A percentile compares a stretch with the other conserved stretches of the same genome.
Evolutionary conservation across 345 rosid genomes (phyloP).

Genomic region (Durio zibethinus): DNA sequence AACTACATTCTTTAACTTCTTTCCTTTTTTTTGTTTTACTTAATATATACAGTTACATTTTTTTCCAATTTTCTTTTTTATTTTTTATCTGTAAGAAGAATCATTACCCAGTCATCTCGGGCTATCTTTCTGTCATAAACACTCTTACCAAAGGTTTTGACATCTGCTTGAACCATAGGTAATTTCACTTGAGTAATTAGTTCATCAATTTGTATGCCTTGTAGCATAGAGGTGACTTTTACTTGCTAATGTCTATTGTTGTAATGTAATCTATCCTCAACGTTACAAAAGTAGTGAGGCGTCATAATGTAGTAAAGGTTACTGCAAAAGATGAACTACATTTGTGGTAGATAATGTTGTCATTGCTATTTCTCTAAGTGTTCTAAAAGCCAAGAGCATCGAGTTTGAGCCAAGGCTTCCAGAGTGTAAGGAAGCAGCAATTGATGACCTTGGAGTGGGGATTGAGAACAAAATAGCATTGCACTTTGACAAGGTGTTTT

Average conservation of each 20-base stretch:
- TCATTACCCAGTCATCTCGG: slow-evolving; percentile 90
- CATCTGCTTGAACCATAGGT: slow-evolving; percentile 83
- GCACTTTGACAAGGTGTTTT: slow-evolving; percentile 83
- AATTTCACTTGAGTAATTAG: slow-evolving; percentile 5
- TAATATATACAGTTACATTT: neutral
- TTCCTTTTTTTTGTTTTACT: neutral
- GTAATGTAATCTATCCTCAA: slow-evolving; percentile 29
- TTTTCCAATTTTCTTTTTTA: neutral
- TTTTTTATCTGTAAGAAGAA: slow-evolving; percentile 57
- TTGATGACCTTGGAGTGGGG: slow-evolving; percentile 83
- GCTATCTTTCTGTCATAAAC: slow-evolving; percentile 90
- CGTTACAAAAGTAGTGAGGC: slow-evolving; percentile 71
- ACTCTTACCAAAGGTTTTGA: slow-evolving; percentile 94
- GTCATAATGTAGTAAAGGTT: slow-evolving; percentile 72
- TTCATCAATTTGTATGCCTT: neutral
- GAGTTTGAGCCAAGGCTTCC: slow-evolving; percentile 82
- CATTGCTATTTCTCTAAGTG: slow-evolving; percentile 83
- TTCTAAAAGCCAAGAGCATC: slow-evolving; percentile 62
- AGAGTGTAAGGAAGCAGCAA: slow-evolving; percentile 95
- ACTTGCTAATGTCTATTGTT: neutral
- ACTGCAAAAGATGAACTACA: slow-evolving; percentile 59
- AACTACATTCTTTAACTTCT: neutral
- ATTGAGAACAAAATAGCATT: slow-evolving; percentile 80
- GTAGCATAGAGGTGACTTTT: neutral
- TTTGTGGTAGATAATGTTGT: slow-evolving; percentile 83